Conservation (phyloP, 2,329 filamentous ascomycete genomes). For the Cytospora chrysosperma region DNA sequence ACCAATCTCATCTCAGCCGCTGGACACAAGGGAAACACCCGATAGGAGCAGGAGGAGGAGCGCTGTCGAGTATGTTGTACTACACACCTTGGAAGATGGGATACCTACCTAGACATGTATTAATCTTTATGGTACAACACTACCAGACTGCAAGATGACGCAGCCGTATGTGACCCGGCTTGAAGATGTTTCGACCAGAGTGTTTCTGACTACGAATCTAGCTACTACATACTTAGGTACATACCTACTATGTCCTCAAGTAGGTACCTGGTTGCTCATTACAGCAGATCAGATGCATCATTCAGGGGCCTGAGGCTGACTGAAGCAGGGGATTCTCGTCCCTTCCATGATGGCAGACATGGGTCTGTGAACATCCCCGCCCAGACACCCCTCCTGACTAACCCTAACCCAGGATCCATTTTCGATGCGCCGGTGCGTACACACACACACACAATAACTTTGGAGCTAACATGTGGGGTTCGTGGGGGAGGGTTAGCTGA, state of each 20-base stretch:
- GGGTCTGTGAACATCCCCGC: not conserved
- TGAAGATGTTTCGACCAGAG: not conserved
- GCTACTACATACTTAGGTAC: no score
- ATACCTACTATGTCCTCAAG: no score
- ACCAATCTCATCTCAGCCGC: no score
- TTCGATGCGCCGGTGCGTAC: not conserved
- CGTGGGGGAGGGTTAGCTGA: not conserved
- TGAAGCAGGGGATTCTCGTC: not conserved
- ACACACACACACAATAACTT: no score
- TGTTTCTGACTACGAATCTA: no score
- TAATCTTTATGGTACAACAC: no score
- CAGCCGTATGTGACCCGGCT: not conserved
- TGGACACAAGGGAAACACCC: no score
- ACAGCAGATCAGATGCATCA: conserved; percentile 4
- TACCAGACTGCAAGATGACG: no score
- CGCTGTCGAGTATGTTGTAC: no score
- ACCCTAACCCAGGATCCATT: conserved; percentile 6
- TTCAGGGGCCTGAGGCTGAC: conserved; percentile 1
- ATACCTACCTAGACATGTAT: no score
- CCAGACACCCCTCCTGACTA: not conserved
- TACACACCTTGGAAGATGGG: no score
- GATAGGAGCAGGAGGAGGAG: no score
- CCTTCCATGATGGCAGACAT: conserved; percentile 1
- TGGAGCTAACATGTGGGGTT: not conserved
- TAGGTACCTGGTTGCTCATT: not conserved